Base-by-base conservation (phyloP, 2,329 filamentous ascomycete genomes). In the Aspergillus intermedius region DNA sequence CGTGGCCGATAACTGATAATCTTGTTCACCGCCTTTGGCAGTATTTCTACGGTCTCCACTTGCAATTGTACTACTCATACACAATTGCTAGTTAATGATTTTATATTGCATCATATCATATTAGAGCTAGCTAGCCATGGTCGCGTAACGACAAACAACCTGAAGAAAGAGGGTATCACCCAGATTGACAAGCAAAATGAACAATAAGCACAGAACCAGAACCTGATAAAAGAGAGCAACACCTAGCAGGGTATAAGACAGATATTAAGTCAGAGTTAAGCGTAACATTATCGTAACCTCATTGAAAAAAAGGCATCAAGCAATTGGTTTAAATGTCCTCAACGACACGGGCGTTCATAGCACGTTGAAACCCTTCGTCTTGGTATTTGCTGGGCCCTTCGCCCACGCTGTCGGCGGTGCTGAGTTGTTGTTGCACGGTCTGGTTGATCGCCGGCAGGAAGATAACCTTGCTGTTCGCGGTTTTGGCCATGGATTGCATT, bases 401-500 rank as follows among this genome's bases (percentile, higher is more conserved):
- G 48, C 78, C 80, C 42, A 74, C 70, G 4, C 67, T 67, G 23
- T 79, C 73, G 15, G 76, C 76, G 35, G 72, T 61, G 2, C 73
- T 70, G 46, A 82, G 64, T 51, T 78, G 72, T 48, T 71, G 66
- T 55, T 76, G 75, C 19, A 73, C 60, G 13, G 79, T 82, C 71
- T 87, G 80, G 68, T 79, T 80, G 37, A 76, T 70, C 7, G 77
- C 82, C 1, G 86, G 87, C 58, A 93, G 66, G 78, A 93, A 91
- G 60, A 91, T 91, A 62, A 93, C 86, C 74, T 94, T 94, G 71
- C 78, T 81, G 72, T 90, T 94, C 43, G 90, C 88, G 0, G 82
- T 82, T 80, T 96, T 97, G 61, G 93, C 93, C 91, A 98, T 98
- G 39, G 88, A 82, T 70, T 97, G 93, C 91, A 97, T 97, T 3